Conservation (phyloP, 1,139 yeast genomes). For the Candida albicans region DNA sequence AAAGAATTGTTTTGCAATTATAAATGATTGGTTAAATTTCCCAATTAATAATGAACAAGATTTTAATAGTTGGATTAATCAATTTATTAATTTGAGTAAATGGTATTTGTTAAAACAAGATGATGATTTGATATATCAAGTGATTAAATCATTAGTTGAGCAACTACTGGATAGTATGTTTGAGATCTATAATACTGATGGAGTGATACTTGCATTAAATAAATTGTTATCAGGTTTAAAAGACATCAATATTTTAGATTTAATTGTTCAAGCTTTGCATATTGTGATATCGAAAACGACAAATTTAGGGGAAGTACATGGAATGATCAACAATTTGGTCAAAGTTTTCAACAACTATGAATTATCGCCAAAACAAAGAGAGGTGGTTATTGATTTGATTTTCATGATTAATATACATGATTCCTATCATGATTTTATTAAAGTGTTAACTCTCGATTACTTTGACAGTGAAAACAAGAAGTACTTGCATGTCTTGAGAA, state of each 20-base stretch:
- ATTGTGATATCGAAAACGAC: background rate
- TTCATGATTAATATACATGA: slow-evolving; percentile 4
- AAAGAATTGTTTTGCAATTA: slow-evolving; percentile 8
- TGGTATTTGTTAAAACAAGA: slow-evolving; percentile 14
- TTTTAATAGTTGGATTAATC: slow-evolving; percentile 10
- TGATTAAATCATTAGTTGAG: slow-evolving; percentile 1
- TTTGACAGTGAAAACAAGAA: background rate
- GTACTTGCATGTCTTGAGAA: slow-evolving; percentile 6
- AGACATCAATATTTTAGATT: background rate
- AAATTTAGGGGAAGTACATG: background rate
- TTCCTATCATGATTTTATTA: slow-evolving; percentile 6
- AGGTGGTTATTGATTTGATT: slow-evolving; percentile 5
- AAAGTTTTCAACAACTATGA: slow-evolving; percentile 2
- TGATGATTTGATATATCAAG: background rate
- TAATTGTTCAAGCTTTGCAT: background rate
- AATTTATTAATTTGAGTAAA: slow-evolving; percentile 15
- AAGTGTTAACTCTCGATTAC: slow-evolving; percentile 7
- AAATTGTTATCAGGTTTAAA: background rate
- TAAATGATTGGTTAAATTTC: slow-evolving; percentile 9
- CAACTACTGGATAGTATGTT: background rate
- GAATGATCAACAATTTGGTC: background rate
- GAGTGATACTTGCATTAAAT: slow-evolving; percentile 1
- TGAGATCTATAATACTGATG: background rate
- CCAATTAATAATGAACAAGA: slow-evolving; percentile 1
- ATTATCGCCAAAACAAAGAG: background rate